These are phyloP conservation scores for Rhynchosporium graminicola DNA, from an alignment of 2,329 filamentous ascomycete species.

Conservation along the genomic window DNA sequence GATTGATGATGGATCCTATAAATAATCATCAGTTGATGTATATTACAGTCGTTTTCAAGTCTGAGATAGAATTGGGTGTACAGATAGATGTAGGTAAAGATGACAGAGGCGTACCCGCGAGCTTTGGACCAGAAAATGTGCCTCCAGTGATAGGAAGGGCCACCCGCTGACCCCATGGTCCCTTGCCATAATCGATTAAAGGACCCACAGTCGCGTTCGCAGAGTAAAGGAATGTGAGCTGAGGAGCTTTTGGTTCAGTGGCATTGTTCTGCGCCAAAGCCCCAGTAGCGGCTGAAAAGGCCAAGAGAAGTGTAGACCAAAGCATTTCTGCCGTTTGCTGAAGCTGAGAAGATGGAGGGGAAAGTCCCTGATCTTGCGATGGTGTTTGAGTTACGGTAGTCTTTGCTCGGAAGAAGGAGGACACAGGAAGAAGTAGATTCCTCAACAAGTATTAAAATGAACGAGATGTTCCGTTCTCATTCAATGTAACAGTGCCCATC, in stretches of 20 bases:
- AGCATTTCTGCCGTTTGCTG: background rate
- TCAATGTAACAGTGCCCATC: too few species aligned
- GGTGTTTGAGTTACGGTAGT: too few species aligned
- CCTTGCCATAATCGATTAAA: background rate
- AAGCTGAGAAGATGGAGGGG: background rate
- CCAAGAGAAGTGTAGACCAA: background rate
- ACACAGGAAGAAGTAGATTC: too few species aligned
- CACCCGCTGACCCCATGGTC: background rate
- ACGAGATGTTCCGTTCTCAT: too few species aligned
- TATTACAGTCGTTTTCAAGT: background rate
- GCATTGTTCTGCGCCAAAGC: background rate
- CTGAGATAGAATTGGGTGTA: background rate
- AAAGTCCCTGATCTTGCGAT: background rate
- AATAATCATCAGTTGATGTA: background rate
- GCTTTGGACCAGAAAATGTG: background rate
- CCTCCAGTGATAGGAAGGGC: slow-evolving; percentile 2
- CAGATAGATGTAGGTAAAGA: background rate
- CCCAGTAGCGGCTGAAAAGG: background rate
- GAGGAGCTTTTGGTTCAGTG: background rate
- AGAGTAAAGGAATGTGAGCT: slow-evolving; percentile 1
- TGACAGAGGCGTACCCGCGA: background rate
- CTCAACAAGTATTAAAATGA: too few species aligned
- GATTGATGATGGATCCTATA: slow-evolving; percentile 15
- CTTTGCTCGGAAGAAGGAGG: too few species aligned
- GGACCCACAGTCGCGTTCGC: slow-evolving; percentile 1